Base-by-base conservation (phyloP, 192 early-diverging fungal genomes). In the Podila clonocystis region DNA sequence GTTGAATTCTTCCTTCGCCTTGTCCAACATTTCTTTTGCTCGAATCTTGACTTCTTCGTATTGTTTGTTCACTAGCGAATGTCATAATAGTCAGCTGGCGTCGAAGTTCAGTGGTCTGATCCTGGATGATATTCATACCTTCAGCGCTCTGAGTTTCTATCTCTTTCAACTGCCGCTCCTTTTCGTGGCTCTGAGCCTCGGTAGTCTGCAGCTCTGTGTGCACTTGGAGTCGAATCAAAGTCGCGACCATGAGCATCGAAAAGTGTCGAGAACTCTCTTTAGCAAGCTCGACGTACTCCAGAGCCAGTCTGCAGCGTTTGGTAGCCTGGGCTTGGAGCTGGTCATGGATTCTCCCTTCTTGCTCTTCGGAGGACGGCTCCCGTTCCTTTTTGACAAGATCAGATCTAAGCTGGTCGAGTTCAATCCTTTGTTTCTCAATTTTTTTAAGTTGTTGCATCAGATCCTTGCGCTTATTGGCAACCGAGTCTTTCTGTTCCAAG, bases 1-100 rank as follows among this genome's bases (percentile, higher is more conserved):
- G 4, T 87, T 83, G 34, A 86, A 87, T 11, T 86, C 83, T 7
- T 55, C n/a, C 20, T 91, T 89, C 13, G 92, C 93, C 31, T 84
- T 69, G 22, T 89, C 84, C 41, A 88, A 58, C 2, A 86, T 78
- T 2, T 48, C 33, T 31, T 74, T 86, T 4, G 89, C 89, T 19
- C 72, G 48, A 2, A 30, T 59, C 50, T 90, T 91, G 36, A 87
- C 83, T 15, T 65, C 80, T 15, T 86, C 78, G 63, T 85, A 91
- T 28, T 63, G 36, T 11, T 30, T 45, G 19, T 85, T 73, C 15
- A 70, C 87, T 86, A 62, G 19, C 36, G 29, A 20, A 22, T 3
- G 9, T 20, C 52, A 30, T 15, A 60, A 17, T 72, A n/a, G 9
- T 50, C 9, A 41, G 61, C n/a, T 36, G 61, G 17, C 17, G 24